Evolutionary conservation across 2,329 filamentous ascomycete genomes (phyloP).

Genomic region (Monosporascus sp.): DNA sequence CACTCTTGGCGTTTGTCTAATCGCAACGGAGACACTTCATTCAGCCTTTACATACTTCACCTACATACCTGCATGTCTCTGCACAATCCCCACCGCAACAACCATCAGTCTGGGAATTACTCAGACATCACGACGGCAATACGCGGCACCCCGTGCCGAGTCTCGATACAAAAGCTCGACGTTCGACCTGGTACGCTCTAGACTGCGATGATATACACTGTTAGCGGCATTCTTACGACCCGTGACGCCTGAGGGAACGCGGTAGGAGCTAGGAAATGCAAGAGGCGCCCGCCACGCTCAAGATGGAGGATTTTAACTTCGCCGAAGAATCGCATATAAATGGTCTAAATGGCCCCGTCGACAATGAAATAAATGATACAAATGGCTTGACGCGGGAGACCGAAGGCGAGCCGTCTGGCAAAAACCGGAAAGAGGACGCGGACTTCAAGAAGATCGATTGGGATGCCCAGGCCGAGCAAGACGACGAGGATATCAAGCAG

Average conservation of each 20-base stretch:
- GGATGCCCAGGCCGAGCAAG: constrained; percentile 20
- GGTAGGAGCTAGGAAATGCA: background rate
- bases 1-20: background rate
- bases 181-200: no score
- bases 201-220: background rate
- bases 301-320: background rate
- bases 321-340: background rate
- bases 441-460: constrained; percentile 21
- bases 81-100: no score
- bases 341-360: background rate
- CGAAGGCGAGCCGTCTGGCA: background rate
- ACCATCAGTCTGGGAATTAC: no score
- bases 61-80: no score
- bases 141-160: no score
- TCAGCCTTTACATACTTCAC: background rate
- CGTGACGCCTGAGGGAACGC: background rate
- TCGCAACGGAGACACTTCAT: background rate
- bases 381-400: background rate
- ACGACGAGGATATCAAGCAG: constrained; percentile 31
- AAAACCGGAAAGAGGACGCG: constrained; percentile 11
- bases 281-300: background rate
- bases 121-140: no score
- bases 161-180: background rate
- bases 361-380: background rate
- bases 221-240: background rate